phyloP scores from a whole-genome alignment of 768 basidiomycete species.

The Calvatia gigantea region DNA sequence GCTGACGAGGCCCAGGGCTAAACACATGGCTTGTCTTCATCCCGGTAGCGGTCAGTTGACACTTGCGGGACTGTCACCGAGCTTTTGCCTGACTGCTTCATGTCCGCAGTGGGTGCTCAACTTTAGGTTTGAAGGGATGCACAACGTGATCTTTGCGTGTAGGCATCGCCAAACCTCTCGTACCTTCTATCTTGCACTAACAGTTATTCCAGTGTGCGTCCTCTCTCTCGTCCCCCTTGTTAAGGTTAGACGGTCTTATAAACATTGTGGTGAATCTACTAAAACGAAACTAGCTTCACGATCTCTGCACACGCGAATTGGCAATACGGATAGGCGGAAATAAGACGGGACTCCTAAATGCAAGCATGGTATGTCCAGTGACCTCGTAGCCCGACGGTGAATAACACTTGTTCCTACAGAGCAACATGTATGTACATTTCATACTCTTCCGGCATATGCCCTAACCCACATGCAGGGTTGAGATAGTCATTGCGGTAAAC shows the following conservation, averaged over 20 bases:
- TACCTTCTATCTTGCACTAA: background rate
- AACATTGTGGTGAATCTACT: background rate
- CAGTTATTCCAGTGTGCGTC: constrained; percentile 46
- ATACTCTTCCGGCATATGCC: background rate
- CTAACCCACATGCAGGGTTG: constrained; percentile 35
- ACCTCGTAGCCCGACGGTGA: background rate
- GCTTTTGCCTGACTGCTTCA: background rate
- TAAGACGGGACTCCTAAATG: constrained; percentile 76
- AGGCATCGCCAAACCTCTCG: constrained; percentile 20
- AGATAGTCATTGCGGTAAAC: constrained; percentile 71
- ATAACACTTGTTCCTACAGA: constrained; percentile 33
- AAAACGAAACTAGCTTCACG: constrained; percentile 53
- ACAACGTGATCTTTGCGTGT: constrained; percentile 63
- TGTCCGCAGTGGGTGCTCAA: constrained; percentile 51
- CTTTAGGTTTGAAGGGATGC: constrained; percentile 41
- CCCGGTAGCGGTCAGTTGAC: constrained; percentile 57
- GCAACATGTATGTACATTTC: constrained; percentile 53
- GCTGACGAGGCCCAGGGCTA: constrained; percentile 46
- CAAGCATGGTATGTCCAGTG: constrained; percentile 57
- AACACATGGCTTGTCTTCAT: constrained; percentile 65
- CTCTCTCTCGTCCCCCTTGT: constrained; percentile 77
- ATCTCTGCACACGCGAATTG: constrained; percentile 70
- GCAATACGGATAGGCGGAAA: constrained; percentile 73
- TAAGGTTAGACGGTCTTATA: constrained; percentile 39
- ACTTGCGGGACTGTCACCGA: background rate